These are phyloP conservation scores for Dicorynia guianensis DNA, from an alignment of 306 rosid species.

Conservation along the genomic window DNA sequence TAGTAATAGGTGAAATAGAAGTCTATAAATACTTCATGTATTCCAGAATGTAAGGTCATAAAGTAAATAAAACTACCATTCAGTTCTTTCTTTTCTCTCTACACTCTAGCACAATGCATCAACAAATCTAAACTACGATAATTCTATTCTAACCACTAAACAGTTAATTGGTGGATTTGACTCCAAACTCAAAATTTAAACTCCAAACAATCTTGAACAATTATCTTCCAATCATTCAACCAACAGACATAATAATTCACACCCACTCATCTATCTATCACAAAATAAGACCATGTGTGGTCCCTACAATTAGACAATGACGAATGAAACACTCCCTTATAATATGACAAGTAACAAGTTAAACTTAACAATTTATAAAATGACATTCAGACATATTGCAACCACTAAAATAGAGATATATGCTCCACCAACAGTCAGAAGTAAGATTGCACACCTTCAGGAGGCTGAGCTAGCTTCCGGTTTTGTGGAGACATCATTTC, in stretches of 20 bases:
- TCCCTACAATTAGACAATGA: neutral
- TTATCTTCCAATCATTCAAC: too few species aligned
- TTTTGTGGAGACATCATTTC: constrained; percentile 75
- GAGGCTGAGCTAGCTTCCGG: constrained; percentile 68
- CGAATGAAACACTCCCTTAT: neutral
- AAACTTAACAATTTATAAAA: neutral
- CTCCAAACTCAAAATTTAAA: neutral
- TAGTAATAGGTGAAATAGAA: too few species aligned
- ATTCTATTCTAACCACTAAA: neutral
- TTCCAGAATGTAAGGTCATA: too few species aligned
- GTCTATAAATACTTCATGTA: too few species aligned
- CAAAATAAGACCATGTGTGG: neutral
- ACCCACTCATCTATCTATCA: neutral
- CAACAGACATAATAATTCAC: neutral
- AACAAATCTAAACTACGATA: neutral
- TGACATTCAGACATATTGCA: neutral
- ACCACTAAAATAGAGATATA: constrained; percentile 3
- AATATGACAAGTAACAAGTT: constrained; percentile 6
- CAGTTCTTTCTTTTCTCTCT: too few species aligned
- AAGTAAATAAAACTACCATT: too few species aligned
- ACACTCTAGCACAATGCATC: neutral
- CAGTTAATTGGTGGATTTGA: neutral
- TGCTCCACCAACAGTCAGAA: neutral
- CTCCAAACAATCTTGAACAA: too few species aligned
- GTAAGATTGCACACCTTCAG: constrained; percentile 53